Evolutionary conservation across 2,329 filamentous ascomycete species (phyloP), one percentile per base, ranked within the genome.

Genomic region (Westerdykella ornata): DNA sequence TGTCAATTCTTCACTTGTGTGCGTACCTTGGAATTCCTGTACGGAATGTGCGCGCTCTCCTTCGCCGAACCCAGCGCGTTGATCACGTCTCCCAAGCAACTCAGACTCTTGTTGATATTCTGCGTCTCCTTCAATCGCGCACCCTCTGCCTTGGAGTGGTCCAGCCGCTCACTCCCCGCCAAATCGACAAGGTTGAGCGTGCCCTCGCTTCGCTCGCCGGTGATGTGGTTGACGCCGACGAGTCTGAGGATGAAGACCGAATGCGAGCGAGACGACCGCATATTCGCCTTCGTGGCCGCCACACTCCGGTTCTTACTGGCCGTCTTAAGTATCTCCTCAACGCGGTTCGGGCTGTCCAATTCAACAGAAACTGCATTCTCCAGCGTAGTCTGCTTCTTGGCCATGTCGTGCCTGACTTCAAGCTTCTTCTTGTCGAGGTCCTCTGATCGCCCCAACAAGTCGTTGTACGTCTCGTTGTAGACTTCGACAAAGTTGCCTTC

Each of bases 381-480:
- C 29, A 96, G 84, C 0, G 74, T 83, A 0, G 89, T 96, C 63
- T 88, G 85, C 68, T 86, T 87, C 53, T 82, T 85, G 28, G 74
- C 70, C 32, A 88, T 79, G 57, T 97, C 90, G 52, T 97, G 92
- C 2, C 85, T 80, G 43, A 96, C 90, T 56, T 94, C 87, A 37
- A 90, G 83, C 68, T 87, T 94, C 68, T 84, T 87, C 68, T 84
- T 87, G 48, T 82, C 80, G 38, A 88, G 75, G 15, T 82, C 76
- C 41, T 84, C 81, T 0, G 83, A 78, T 41, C 76, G 78, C 11
- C 82, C 82, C 3, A 98, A 77, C 12, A 98, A 70, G 63, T 98
- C 92, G 61, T 96, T 88, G 48, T 98, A 76, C 47, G 94, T 92
- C 63, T 98, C 92, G 49, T 98, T 97, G 77, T 98, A 98, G 5